These are phyloP conservation scores for Zygoascus sp. DNA, from an alignment of 1,139 yeast genomes.

Conservation along the genomic window DNA sequence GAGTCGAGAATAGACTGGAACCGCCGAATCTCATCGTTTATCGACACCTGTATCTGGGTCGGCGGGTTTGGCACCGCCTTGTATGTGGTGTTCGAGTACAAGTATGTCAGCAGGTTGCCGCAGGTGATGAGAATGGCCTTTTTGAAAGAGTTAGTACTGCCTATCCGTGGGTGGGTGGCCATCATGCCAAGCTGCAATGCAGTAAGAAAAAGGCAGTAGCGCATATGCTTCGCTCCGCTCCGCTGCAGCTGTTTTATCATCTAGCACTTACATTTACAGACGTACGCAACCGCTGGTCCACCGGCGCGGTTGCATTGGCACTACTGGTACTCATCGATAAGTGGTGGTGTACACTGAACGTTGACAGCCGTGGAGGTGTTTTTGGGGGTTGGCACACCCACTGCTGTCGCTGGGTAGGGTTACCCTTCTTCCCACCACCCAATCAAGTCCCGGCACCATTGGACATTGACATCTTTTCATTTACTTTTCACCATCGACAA, in stretches of 20 bases:
- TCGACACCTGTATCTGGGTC: conserved; percentile 22
- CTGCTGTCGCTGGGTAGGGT: neutral
- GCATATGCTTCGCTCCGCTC: too few relatives aligned
- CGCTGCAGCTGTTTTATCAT: too few relatives aligned
- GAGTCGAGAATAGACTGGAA: conserved; percentile 26
- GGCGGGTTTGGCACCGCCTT: conserved; percentile 29
- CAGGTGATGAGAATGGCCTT: conserved; percentile 23
- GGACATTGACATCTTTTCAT: conserved; percentile 1
- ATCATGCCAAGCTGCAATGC: too few relatives aligned
- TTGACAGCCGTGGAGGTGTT: neutral
- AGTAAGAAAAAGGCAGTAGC: too few relatives aligned
- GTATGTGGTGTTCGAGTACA: conserved; percentile 21
- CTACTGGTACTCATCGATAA: neutral
- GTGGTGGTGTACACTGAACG: too few relatives aligned
- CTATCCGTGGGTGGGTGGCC: too few relatives aligned
- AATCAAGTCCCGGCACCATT: conserved; percentile 3
- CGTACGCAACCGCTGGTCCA: conserved; percentile 13
- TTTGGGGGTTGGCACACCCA: too few relatives aligned
- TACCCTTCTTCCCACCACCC: conserved; percentile 8
- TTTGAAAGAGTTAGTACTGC: too few relatives aligned
- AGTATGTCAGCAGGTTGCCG: conserved; percentile 25
- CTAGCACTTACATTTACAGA: conserved; percentile 15
- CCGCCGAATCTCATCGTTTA: conserved; percentile 22
- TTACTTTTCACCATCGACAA: conserved; percentile 5
- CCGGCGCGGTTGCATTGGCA: neutral